Evolutionary conservation across 176 grass and related monocot species (phyloP).

Genomic region (Chrysopogon serrulatus): DNA sequence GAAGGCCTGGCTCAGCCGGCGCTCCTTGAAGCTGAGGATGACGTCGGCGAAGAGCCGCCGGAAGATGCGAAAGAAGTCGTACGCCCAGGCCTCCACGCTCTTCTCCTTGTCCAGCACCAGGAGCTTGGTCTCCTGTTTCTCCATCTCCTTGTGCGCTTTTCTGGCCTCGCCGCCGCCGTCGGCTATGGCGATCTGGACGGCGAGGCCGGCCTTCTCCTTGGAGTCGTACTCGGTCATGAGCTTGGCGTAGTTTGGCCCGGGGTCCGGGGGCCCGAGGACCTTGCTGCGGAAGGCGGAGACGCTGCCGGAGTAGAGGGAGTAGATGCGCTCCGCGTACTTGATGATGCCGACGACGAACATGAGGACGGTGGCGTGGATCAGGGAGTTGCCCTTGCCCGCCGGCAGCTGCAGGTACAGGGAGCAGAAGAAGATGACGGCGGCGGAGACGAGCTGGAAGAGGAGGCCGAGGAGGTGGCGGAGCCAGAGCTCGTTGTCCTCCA

Average conservation of each 20-base stretch:
- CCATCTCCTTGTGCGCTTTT: background rate
- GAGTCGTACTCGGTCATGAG: conserved; percentile 24
- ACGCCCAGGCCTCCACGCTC: background rate
- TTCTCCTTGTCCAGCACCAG: background rate
- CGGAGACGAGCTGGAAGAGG: too few species aligned
- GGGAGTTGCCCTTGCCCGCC: too few species aligned
- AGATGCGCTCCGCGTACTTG: too few species aligned
- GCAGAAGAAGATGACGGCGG: too few species aligned
- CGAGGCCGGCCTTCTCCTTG: conserved; percentile 24
- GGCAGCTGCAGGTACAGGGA: too few species aligned
- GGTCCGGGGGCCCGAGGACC: conserved; percentile 3
- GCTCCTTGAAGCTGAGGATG: too few species aligned
- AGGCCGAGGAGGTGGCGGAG: too few species aligned
- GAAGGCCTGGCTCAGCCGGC: too few species aligned
- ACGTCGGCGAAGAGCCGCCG: too few species aligned
- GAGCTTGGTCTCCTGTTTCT: background rate
- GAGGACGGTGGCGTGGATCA: too few species aligned
- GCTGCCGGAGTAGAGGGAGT: conserved; percentile 32
- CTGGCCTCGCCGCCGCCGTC: background rate
- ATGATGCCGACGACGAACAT: too few species aligned
- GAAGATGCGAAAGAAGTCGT: conserved; percentile 14
- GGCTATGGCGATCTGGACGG: background rate
- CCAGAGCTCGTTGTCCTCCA: too few species aligned
- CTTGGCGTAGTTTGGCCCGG: conserved; percentile 27
- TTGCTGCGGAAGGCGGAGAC: background rate